Evolutionary conservation across 1,284 basidiomycete species (phyloP), one percentile per base, ranked within the genome.

Genomic region (Boletus sp.): DNA sequence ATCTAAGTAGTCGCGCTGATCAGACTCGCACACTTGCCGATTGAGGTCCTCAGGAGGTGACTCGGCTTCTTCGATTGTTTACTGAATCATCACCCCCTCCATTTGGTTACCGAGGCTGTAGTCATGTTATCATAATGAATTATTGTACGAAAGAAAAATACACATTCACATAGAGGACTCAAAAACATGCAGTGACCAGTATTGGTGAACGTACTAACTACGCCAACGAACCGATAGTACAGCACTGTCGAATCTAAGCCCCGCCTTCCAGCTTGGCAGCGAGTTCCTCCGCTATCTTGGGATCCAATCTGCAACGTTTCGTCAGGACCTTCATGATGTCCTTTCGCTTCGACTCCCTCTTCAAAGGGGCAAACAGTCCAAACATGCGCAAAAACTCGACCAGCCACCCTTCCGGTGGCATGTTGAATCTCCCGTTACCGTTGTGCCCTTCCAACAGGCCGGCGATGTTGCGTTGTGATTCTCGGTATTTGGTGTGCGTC

Each of bases 391-490:
- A 47, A 58, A 73, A 60, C 43, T 61, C 62, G 43, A 67, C 3
- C 22, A 63, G 27, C 72, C 69, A 73, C 8, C 49, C 39, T 12
- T 73, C 72, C 4, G 69, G 22, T 0, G 71, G 72, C 69, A 71
- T 74, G 15, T 22, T 57, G 22, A 68, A 70, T 47, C 55, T 69
- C 46, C 61, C 69, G 0, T 55, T 20, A 2, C 52, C 50, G 4
- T 36, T 39, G 47, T 59, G 55, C 24, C 60, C 59, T 16, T 49
- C 46, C 59, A 72, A 53, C 55, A 72, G 18, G 18, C 9, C 22
- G 6, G 24, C 12, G 22, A 72, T 61, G 31, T 67, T 65, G 1
- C 7, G n/a, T 20, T 45, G 60, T 7, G 70, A 74, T 47, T 69
- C 64, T 6, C 4, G 18, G 33, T 73, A 69, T 54, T 72, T 73